Evolutionary conservation across 2,329 filamentous ascomycete species (phyloP), one percentile per base, ranked within the genome.

Genomic region (Fusarium kyushuense): DNA sequence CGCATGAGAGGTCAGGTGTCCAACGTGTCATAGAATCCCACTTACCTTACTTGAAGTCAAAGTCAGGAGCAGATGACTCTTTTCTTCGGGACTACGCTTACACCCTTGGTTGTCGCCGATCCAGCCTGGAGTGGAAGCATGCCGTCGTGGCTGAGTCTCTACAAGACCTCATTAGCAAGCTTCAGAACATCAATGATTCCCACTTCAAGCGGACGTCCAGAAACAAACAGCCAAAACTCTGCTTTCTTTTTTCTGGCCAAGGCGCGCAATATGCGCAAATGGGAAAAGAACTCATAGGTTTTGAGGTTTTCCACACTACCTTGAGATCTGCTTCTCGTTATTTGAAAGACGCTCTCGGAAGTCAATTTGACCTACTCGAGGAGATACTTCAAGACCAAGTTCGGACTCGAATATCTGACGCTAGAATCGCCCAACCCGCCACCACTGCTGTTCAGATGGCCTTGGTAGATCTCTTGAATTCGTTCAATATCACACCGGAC

Each of bases 101-200:
- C 64, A 85, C 83, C 1, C 75, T 84, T 17, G 76, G 74, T 25
- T 80, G 77, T 35, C 82, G 84, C 4, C 80, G 84, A 16, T 84
- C 83, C 0, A 74, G 66, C 9, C 63, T 85, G 16, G 79, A 82
- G 54, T 84, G 81, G 80, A 83, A 78, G 53, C 66, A 75, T 4
- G 77, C 78, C 4, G 65, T 81, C 5, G 74, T 82, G 32, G 80
- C 82, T 6, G 72, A 66, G 12, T 79, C 78, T 4, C 54, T 63
- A 1, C 47, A 67, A 2, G 77, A 81, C 5, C 76, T 86, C 6
- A 43, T 67, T 11, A 36, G 45, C 2, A 75, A 79, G 27, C 67
- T 81, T 32, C 43, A 66, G 14, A 46, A 25, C 14, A 33, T 69
- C 14, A 66, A 73, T 17, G 60, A 72, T 2, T 43, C 54, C 6